Conservation (phyloP, 345 rosid genomes). For the Pistacia integerrima region DNA sequence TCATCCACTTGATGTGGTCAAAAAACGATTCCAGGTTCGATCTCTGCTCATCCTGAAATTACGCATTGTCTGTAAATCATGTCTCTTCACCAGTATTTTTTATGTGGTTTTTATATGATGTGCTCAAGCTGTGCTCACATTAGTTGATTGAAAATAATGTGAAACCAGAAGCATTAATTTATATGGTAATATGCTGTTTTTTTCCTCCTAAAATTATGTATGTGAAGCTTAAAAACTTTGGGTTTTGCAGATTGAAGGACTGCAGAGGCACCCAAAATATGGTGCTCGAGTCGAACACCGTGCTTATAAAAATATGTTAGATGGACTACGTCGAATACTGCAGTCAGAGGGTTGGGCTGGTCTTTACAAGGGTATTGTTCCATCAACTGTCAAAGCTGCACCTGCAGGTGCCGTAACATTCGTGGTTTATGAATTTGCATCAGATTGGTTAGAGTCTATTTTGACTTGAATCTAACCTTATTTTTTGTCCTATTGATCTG, state of each 20-base stretch:
- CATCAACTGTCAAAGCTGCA: conserved; percentile 95
- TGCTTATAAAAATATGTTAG: conserved; percentile 80
- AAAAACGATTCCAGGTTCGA: conserved; percentile 94
- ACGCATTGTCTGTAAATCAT: not conserved
- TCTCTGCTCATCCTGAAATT: conserved; percentile 4
- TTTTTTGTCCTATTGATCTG: conserved; percentile 11
- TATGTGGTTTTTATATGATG: not conserved
- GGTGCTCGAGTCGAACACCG: conserved; percentile 78
- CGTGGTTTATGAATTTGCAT: conserved; percentile 72
- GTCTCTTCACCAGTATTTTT: too few relatives aligned
- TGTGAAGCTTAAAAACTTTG: conserved; percentile 5
- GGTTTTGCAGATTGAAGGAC: conserved; percentile 77
- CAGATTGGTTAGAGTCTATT: conserved; percentile 85
- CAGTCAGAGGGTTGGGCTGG: conserved; percentile 82
- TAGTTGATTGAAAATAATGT: not conserved
- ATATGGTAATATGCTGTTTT: not conserved
- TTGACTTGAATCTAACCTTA: conserved; percentile 38
- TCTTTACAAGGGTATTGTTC: conserved; percentile 90
- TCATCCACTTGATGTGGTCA: conserved; percentile 97
- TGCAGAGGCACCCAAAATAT: conserved; percentile 81
- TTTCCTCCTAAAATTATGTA: not conserved
- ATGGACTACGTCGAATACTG: conserved; percentile 64
- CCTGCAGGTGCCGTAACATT: conserved; percentile 99
- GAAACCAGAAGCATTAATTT: not conserved
- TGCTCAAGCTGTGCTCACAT: not conserved